These are phyloP conservation scores for Camellia oleifera DNA, from an alignment of 179 eudicot species.

Conservation along the genomic window DNA sequence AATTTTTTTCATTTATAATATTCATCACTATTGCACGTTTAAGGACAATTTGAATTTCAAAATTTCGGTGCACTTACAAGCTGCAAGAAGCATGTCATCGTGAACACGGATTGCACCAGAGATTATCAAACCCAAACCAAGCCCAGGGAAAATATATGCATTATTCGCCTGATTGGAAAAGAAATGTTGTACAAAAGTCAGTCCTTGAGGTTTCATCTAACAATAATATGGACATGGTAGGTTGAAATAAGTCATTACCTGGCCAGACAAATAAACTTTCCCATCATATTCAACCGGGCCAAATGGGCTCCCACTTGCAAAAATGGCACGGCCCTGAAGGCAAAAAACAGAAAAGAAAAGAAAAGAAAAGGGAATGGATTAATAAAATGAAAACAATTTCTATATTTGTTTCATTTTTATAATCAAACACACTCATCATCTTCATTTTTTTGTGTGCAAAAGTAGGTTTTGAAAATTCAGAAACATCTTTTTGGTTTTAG, in stretches of 20 bases:
- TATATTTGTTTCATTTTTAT: too few relatives aligned
- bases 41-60: background rate
- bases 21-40: background rate
- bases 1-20: background rate
- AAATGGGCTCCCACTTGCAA: constrained; percentile 73
- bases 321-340: constrained; percentile 56
- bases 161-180: constrained; percentile 50
- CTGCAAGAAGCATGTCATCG: constrained; percentile 71
- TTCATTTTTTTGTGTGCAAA: too few relatives aligned
- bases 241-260: constrained; percentile 29
- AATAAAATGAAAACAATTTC: background rate
- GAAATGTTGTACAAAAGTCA: background rate
- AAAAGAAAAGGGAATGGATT: background rate
- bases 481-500: too few relatives aligned
- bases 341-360: background rate
- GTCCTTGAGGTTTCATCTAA: background rate
- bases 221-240: background rate
- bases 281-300: constrained; percentile 55
- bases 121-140: constrained; percentile 66
- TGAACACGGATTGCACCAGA: constrained; percentile 75
- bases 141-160: constrained; percentile 73
- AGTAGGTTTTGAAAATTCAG: too few relatives aligned
- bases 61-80: constrained; percentile 35
- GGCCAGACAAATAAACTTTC: constrained; percentile 46
- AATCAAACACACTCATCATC: too few relatives aligned